Conservation (phyloP, 768 basidiomycete genomes). For the Boletus huronensis region DNA sequence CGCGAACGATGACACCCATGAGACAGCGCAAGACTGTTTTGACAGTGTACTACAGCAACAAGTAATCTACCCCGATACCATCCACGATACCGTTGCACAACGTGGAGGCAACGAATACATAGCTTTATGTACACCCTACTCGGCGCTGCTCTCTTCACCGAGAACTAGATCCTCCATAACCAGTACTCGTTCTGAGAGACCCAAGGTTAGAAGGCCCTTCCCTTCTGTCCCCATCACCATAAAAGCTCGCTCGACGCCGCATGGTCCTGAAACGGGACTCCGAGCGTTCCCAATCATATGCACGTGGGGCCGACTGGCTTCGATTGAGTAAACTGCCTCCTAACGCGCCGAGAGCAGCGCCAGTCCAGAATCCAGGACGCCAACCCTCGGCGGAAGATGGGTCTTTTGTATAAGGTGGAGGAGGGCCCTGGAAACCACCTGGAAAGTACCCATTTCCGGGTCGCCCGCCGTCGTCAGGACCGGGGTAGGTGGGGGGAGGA, state of each 20-base stretch:
- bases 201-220: slow-evolving; percentile 72
- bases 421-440: slow-evolving; percentile 44
- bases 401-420: slow-evolving; percentile 55
- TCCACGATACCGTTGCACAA: background rate
- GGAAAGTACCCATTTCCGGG: slow-evolving; percentile 50
- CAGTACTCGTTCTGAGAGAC: slow-evolving; percentile 71
- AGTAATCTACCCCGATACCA: background rate
- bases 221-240: slow-evolving; percentile 48
- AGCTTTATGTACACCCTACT: background rate
- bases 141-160: slow-evolving; percentile 40
- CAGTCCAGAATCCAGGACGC: slow-evolving; percentile 84
- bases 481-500: slow-evolving; percentile 32
- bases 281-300: slow-evolving; percentile 62
- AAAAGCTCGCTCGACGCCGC: slow-evolving; percentile 25
- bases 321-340: slow-evolving; percentile 56
- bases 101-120: background rate
- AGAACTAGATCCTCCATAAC: slow-evolving; percentile 73
- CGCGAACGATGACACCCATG: background rate
- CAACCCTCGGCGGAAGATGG: slow-evolving; percentile 36
- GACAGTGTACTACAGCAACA: slow-evolving; percentile 1
- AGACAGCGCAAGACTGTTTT: background rate
- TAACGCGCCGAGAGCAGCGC: slow-evolving; percentile 69
- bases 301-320: slow-evolving; percentile 25
- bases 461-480: slow-evolving; percentile 14
- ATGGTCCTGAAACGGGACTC: slow-evolving; percentile 27